A percentile compares a stretch with the other conserved stretches of the same genome.
These are phyloP conservation scores for Penicillium glabrum DNA, from an alignment of 2,329 filamentous ascomycete genomes.

Conservation along the genomic window DNA sequence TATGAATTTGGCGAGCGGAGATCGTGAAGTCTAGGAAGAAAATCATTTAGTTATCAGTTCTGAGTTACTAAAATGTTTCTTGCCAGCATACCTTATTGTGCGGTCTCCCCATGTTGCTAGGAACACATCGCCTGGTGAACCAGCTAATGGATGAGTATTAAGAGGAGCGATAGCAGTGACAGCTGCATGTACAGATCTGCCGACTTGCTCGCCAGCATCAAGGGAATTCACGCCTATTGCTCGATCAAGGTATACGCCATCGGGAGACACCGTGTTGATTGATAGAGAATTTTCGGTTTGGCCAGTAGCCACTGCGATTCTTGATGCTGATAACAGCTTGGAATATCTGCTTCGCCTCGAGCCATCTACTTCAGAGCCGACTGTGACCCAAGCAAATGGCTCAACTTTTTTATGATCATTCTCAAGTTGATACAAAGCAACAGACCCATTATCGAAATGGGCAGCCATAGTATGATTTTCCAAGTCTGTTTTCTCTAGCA, in stretches of 20 bases:
- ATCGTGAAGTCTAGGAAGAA: constrained; percentile 55
- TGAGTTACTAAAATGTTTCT: background rate
- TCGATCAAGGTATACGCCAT: constrained; percentile 41
- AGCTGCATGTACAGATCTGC: constrained; percentile 22
- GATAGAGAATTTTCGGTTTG: constrained; percentile 45
- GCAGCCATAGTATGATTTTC: constrained; percentile 52
- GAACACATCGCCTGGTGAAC: constrained; percentile 51
- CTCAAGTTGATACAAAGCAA: constrained; percentile 49
- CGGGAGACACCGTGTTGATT: constrained; percentile 53
- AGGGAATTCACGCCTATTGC: constrained; percentile 40
- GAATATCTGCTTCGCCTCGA: constrained; percentile 49
- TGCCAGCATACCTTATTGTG: constrained; percentile 39
- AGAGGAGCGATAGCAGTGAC: constrained; percentile 41
- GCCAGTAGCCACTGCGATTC: constrained; percentile 53
- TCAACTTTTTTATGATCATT: constrained; percentile 32
- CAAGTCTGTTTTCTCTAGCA: constrained; percentile 51
- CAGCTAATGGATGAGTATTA: constrained; percentile 20
- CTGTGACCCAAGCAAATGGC: constrained; percentile 35
- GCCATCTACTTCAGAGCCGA: constrained; percentile 13
- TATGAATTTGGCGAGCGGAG: constrained; percentile 52
- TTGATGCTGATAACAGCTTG: constrained; percentile 51
- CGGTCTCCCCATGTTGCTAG: constrained; percentile 62
- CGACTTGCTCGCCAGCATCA: constrained; percentile 23
- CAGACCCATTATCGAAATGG: constrained; percentile 48
- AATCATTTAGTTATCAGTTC: background rate